A percentile compares a stretch with the other conserved stretches of the same genome.
These are phyloP conservation scores for Botrytis aclada DNA, from an alignment of 2,329 filamentous ascomycete genomes.

Conservation along the genomic window DNA sequence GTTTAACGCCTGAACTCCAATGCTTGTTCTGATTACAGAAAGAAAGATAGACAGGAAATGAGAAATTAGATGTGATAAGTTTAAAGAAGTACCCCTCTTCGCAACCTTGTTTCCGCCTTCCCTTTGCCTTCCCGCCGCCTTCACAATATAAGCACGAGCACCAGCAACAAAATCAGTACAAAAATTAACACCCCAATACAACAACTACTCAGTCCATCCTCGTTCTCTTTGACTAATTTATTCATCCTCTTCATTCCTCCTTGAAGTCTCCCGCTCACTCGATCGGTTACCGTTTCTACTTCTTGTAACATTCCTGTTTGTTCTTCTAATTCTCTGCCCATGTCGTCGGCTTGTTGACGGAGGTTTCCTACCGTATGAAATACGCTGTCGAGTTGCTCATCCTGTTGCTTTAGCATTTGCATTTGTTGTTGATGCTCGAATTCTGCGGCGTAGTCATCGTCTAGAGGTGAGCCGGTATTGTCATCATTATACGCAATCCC, in stretches of 20 bases:
- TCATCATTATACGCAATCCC: neutral
- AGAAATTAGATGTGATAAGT: neutral
- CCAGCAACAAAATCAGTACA: constrained; percentile 79
- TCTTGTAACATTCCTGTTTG: constrained; percentile 85
- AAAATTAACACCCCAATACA: constrained; percentile 88
- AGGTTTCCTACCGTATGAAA: constrained; percentile 91
- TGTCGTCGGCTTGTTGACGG: constrained; percentile 85
- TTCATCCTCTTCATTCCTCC: constrained; percentile 83
- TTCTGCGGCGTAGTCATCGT: constrained; percentile 57
- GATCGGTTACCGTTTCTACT: constrained; percentile 79
- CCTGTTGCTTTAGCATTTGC: constrained; percentile 92
- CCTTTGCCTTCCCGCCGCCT: neutral
- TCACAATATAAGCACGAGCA: constrained; percentile 67
- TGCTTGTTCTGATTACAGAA: neutral
- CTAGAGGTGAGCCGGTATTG: constrained; percentile 36
- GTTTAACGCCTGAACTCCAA: constrained; percentile 2
- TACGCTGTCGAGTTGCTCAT: constrained; percentile 87
- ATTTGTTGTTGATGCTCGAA: constrained; percentile 91
- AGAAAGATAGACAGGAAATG: neutral
- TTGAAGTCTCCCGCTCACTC: constrained; percentile 81
- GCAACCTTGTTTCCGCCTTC: too few species aligned
- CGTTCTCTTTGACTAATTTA: constrained; percentile 81
- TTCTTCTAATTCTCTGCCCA: constrained; percentile 95
- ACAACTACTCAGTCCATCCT: constrained; percentile 83
- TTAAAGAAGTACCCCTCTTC: neutral